Percentiles rank a stretch among this genome's conserved stretches.
phyloP scores from a whole-genome alignment of 2,329 filamentous ascomycete genomes.

The Sporothrix humicola region DNA sequence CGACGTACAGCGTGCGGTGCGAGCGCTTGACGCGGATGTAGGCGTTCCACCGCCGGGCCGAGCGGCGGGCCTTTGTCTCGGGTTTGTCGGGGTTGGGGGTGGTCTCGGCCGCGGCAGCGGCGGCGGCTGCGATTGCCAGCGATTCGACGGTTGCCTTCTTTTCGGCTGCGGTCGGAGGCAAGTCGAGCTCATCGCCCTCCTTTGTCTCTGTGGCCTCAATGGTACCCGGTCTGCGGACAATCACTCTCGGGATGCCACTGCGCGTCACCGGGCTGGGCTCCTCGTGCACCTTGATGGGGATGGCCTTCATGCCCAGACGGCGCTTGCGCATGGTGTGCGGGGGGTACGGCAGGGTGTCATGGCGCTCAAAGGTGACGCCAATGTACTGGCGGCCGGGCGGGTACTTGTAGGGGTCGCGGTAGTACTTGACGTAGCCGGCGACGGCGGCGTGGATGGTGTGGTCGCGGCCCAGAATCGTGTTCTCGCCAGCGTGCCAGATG shows the following conservation, averaged over 20 bases:
- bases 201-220: not conserved
- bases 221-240: not conserved
- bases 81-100: not conserved
- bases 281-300: constrained; percentile 48
- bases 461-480: constrained; percentile 91
- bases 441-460: constrained; percentile 91
- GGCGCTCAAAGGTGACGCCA: constrained; percentile 84
- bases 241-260: constrained; percentile 44
- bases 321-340: constrained; percentile 74
- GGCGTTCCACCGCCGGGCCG: constrained; percentile 38
- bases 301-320: constrained; percentile 73
- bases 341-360: constrained; percentile 79
- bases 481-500: constrained; percentile 93
- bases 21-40: constrained; percentile 38
- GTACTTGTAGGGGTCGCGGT: constrained; percentile 82
- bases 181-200: too few relatives aligned
- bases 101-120: constrained; percentile 10
- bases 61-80: constrained; percentile 30
- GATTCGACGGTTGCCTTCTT: too few relatives aligned
- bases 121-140: constrained; percentile 24
- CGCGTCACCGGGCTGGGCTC: constrained; percentile 45
- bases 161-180: too few relatives aligned
- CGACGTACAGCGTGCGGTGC: constrained; percentile 37
- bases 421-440: constrained; percentile 94
- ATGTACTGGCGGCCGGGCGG: constrained; percentile 86